phyloP scores from a whole-genome alignment of 2,329 filamentous ascomycete genomes.

The Tolypocladium paradoxum region DNA sequence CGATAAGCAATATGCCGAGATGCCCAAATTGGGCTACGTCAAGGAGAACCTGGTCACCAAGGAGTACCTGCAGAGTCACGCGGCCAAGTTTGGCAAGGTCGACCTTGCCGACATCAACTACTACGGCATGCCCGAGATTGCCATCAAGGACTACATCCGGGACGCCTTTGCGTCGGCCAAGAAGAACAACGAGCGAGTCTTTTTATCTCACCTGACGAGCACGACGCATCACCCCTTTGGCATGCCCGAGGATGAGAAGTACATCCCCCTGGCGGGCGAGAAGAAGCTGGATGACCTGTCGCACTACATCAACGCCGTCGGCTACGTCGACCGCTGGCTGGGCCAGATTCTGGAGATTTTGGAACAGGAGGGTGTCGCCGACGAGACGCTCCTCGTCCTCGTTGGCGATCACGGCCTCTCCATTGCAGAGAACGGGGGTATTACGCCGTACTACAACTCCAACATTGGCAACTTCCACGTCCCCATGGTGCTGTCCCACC shows the following conservation, averaged over 20 bases:
- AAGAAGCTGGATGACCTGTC: constrained; percentile 19
- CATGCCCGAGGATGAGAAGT: constrained; percentile 17
- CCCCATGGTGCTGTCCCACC: constrained; percentile 22
- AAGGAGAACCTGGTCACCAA: constrained; percentile 12
- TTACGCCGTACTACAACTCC: constrained; percentile 21
- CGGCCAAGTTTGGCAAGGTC: constrained; percentile 18
- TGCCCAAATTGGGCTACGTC: constrained; percentile 19
- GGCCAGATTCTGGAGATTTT: constrained; percentile 17
- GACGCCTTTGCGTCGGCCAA: constrained; percentile 19
- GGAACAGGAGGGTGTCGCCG: constrained; percentile 18
- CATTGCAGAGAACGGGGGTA: constrained; percentile 17
- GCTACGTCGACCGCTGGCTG: constrained; percentile 22
- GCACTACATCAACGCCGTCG: constrained; percentile 20
- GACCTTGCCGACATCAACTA: constrained; percentile 22
- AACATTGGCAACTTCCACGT: constrained; percentile 24
- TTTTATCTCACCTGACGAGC: constrained; percentile 24
- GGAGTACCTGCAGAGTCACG: constrained; percentile 18
- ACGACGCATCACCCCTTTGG: constrained; percentile 24
- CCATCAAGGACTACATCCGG: constrained; percentile 19
- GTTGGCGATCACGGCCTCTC: constrained; percentile 24
- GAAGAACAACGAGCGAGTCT: constrained; percentile 19
- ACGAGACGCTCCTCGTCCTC: constrained; percentile 21
- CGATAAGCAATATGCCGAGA: constrained; percentile 22
- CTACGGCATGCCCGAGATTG: constrained; percentile 21
- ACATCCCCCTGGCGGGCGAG: constrained; percentile 13